Evolutionary conservation across 441 rosid genomes (phyloP), one percentile per base, ranked within the genome.

Genomic region (Sinapis alba): DNA sequence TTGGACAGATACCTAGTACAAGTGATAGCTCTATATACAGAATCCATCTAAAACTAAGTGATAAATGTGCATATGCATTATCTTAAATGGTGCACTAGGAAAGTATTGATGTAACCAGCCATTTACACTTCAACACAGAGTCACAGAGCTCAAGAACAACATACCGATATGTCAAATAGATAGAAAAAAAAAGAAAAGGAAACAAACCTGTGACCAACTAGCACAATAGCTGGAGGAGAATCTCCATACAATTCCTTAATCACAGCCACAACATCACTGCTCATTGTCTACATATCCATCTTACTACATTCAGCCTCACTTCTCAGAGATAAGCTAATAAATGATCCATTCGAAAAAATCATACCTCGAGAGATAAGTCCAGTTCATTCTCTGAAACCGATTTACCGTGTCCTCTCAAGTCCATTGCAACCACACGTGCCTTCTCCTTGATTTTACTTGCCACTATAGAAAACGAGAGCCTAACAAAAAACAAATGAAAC

Each of bases 351-450:
- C 0, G 0, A 21, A 59, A 59, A 47, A 26, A 12, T 36, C 53
- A 10, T 82, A 93, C 99, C 97, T 91, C 91, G 21, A 96, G 84
- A 12, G 98, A 96, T 69, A 96, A 88, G 45, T 88, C 94, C 66
- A 91, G 75, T 67, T 96, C 99, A 79, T 91, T 85, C 73, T 89
- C 97, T 13, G 97, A 72, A 77, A 80, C 83, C 41, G 98, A 90
- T 73, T 89, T 91, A 50, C 98, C 99, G 19, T 96, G 99, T 65
- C 99, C 98, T 83, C 99, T 89, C 84, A 93, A 63, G 86, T 96
- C 99, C 88, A 96, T 80, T 7, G 97, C 92, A 82, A 93, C 96
- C 32, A 96, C 83, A 11, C 89, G 87, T 26, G 90, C 97, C 77
- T 88, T 90, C 90, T 91, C 97, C 90, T 96, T 96, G 67, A 96